A percentile compares a stretch with the other conserved stretches of the same genome.
phyloP scores from a whole-genome alignment of 1,284 basidiomycete genomes.

The Jaminaea rosea region DNA sequence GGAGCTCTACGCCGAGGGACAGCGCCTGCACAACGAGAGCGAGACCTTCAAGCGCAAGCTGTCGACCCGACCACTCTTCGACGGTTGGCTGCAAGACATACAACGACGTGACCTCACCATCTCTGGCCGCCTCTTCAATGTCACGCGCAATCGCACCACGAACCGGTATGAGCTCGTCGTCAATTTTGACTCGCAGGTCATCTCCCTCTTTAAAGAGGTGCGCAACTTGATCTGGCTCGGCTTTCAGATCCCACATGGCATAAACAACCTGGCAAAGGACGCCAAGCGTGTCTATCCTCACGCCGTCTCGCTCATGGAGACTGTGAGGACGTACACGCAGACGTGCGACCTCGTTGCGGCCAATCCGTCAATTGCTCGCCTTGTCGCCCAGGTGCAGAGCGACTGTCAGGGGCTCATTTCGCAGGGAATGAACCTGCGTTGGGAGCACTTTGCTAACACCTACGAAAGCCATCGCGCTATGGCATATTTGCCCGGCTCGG shows the following conservation, averaged over 20 bases:
- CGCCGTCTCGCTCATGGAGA: conserved; percentile 90
- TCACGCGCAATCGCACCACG: conserved; percentile 62
- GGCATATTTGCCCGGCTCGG: conserved; percentile 30
- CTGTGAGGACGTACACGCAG: conserved; percentile 89
- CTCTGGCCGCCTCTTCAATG: conserved; percentile 90
- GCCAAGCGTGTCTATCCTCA: conserved; percentile 96
- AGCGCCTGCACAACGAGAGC: conserved; percentile 85
- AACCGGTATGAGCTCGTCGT: conserved; percentile 70
- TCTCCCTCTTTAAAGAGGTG: conserved; percentile 96
- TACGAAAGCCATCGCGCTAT: conserved; percentile 54
- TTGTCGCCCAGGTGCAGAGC: conserved; percentile 49
- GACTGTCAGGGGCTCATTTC: conserved; percentile 33
- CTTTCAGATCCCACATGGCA: conserved; percentile 87
- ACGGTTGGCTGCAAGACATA: conserved; percentile 94
- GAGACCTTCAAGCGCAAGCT: conserved; percentile 89
- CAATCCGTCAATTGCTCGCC: conserved; percentile 81
- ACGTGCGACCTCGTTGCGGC: conserved; percentile 72
- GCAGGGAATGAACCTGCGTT: conserved; percentile 68
- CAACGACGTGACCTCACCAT: conserved; percentile 77
- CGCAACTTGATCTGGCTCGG: conserved; percentile 89
- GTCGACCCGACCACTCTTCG: conserved; percentile 83
- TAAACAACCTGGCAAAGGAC: conserved; percentile 92
- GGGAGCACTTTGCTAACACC: conserved; percentile 70
- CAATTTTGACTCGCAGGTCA: conserved; percentile 95
- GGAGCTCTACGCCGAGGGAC: conserved; percentile 98